Base-by-base conservation (phyloP, 176 grass and related monocot species). In the Themeda triandra region DNA sequence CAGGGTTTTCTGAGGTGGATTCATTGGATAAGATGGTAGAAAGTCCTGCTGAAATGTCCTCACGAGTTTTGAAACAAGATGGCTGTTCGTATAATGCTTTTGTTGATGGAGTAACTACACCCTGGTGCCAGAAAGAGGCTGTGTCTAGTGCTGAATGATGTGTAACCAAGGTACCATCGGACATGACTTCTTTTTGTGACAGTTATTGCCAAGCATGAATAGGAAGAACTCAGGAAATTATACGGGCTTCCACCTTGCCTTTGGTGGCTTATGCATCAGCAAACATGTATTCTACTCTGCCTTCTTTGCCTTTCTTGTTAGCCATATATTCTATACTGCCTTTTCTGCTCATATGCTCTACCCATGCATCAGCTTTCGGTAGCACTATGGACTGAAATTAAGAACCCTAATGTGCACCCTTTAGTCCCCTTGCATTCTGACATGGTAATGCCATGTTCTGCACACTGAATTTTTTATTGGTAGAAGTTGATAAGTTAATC, bases 101-200 rank as follows among this genome's bases (percentile, higher is more conserved):
- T 77, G 82, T 88, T 91, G 75, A 87, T 82, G 87, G 87, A 81
- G 82, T 90, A 82, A 90, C 87, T 92, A 84, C 35, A 84, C 73
- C 88, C 23, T 83, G 83, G 75, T 66, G 75, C 53, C 69, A 80
- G 69, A 89, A 89, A 89, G 88, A 89, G 83, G 40, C 77, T 84
- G 45, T 73, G 83, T 90, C 73, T 11, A 79, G 10, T 82, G 66
- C 69, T 66, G 82, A 88, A 87, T 90, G 83, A 86, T 46, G 44
- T 76, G 59, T 87, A 80, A 30, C 70, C 25, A 86, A 89, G 77
- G 76, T 84, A 79, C 80, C 80, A 18, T 82, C 28, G 32, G 36
- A 64, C 41, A 62, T 41, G 49, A 51, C 49, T 71, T 30, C 2
- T 76, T 82, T 73, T 77, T 88, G 35, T 63, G 40, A 78, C 51